A percentile compares a stretch with the other conserved stretches of the same genome.
phyloP scores from a whole-genome alignment of 192 early-diverging fungal genomes.

The Coemansia sp. region DNA sequence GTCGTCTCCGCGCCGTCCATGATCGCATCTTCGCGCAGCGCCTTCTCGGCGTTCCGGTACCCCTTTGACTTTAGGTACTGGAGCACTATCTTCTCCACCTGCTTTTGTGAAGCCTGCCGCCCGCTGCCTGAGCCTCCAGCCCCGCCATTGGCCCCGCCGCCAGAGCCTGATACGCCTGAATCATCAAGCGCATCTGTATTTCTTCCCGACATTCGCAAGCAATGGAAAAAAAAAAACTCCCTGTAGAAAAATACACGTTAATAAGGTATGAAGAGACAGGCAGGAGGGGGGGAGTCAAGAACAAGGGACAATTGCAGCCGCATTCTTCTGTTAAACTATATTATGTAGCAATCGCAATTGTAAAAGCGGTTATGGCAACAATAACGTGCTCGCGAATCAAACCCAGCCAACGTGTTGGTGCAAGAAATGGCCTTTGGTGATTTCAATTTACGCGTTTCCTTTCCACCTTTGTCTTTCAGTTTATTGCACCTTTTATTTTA shows the following conservation, averaged over 20 bases:
- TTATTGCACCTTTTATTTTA: neutral
- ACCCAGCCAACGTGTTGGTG: neutral
- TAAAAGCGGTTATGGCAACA: neutral
- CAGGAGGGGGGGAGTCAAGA: no score
- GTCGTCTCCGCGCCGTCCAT: constrained; percentile 43
- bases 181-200: constrained; percentile 3
- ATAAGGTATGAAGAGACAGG: no score
- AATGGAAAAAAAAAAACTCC: neutral
- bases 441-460: neutral
- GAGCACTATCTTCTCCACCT: constrained; percentile 60
- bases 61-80: constrained; percentile 70
- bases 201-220: neutral
- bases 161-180: neutral
- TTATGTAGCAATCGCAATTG: neutral
- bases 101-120: constrained; percentile 36
- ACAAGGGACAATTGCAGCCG: neutral
- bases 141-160: neutral
- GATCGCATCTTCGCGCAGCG: constrained; percentile 61
- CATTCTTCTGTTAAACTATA: neutral
- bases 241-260: no score
- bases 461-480: no score
- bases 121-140: neutral
- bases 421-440: neutral
- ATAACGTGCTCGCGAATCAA: neutral
- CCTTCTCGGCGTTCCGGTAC: constrained; percentile 63